A percentile compares a stretch with the other conserved stretches of the same genome.
Conservation (phyloP, 495 filamentous ascomycete species). For the Penicillium robsamsonii region DNA sequence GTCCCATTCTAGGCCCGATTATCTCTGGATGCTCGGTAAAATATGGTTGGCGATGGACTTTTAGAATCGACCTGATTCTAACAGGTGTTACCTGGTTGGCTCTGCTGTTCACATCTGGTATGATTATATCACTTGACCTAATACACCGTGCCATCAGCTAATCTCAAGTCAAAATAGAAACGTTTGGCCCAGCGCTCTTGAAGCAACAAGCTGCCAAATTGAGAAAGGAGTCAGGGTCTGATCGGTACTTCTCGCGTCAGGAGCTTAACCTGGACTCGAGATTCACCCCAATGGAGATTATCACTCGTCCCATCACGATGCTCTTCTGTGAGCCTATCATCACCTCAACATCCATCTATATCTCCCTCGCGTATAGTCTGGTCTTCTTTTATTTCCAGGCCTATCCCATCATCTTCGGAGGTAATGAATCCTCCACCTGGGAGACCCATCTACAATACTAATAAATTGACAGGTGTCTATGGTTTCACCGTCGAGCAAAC, state of each 20-base stretch:
- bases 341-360: slow-evolving; percentile 63
- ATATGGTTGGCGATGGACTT: slow-evolving; percentile 65
- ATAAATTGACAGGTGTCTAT: slow-evolving; percentile 26
- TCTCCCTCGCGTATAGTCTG: slow-evolving; percentile 68
- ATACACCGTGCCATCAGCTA: background rate
- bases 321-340: slow-evolving; percentile 60
- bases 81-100: slow-evolving; percentile 46
- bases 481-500: slow-evolving; percentile 36
- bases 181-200: slow-evolving; percentile 71
- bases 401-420: slow-evolving; percentile 62
- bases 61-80: slow-evolving; percentile 61
- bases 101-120: slow-evolving; percentile 48
- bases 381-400: slow-evolving; percentile 71
- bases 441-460: background rate
- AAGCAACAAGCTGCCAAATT: slow-evolving; percentile 61
- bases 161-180: slow-evolving; percentile 42
- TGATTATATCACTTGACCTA: slow-evolving; percentile 17
- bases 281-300: slow-evolving; percentile 42
- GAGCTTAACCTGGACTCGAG: slow-evolving; percentile 40
- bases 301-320: slow-evolving; percentile 51
- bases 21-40: slow-evolving; percentile 61
- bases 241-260: slow-evolving; percentile 35
- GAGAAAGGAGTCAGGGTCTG: slow-evolving; percentile 55
- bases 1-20: slow-evolving; percentile 65
- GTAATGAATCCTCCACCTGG: slow-evolving; percentile 12